Percentiles rank a stretch among this genome's conserved stretches.
Evolutionary conservation across 345 rosid species (phyloP).

Genomic region (Gynandropsis gynandra): DNA sequence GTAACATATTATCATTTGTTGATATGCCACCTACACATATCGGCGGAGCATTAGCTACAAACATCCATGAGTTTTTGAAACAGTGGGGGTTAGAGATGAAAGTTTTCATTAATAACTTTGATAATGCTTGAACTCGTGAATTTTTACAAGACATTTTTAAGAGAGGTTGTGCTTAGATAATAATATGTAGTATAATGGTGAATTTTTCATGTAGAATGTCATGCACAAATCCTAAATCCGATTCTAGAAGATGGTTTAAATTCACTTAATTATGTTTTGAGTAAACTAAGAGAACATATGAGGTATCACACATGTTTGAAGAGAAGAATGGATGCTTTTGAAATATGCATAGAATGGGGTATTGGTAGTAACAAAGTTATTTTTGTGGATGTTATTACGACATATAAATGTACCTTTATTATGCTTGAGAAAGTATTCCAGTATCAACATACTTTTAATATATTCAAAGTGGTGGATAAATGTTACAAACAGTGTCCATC

Average conservation of each 20-base stretch:
- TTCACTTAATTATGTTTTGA: too few species aligned
- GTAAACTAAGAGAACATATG: too few species aligned
- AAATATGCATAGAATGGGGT: background rate
- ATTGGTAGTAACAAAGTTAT: background rate
- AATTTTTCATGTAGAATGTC: too few species aligned
- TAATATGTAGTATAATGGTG: too few species aligned
- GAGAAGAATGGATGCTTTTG: background rate
- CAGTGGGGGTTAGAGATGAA: background rate
- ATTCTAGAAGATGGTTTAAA: too few species aligned
- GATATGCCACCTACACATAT: too few species aligned
- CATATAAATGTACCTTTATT: background rate
- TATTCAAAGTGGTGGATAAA: constrained; percentile 1
- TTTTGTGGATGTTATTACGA: background rate
- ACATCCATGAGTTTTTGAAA: constrained; percentile 5
- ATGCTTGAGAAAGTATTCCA: constrained; percentile 1
- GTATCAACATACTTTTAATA: background rate
- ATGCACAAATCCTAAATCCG: too few species aligned
- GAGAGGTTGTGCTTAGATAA: too few species aligned
- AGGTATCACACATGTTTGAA: background rate
- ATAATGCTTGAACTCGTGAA: too few species aligned
- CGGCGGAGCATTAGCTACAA: constrained; percentile 13
- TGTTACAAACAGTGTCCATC: background rate
- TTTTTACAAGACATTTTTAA: too few species aligned
- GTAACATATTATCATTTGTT: too few species aligned
- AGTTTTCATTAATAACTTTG: background rate